phyloP scores from a whole-genome alignment of 345 rosid genomes.

The Populus euphratica region DNA sequence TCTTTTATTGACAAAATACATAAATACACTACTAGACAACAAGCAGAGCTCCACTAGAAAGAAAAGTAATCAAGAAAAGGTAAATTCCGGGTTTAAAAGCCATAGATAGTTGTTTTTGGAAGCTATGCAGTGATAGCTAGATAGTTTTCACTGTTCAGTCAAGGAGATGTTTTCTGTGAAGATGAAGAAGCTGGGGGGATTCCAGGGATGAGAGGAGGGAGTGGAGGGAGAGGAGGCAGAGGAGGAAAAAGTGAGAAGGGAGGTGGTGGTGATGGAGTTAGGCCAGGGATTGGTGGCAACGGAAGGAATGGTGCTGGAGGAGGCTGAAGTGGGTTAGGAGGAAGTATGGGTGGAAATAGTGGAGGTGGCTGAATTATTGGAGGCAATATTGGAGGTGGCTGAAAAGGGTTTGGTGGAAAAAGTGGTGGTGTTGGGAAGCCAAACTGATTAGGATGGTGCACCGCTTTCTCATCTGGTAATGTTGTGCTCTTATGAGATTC shows the following conservation, averaged over 20 bases:
- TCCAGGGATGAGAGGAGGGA: conserved; percentile 7
- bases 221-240: background rate
- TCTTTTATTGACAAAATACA: background rate
- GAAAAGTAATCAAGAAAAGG: background rate
- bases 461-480: conserved; percentile 11
- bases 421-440: conserved; percentile 17
- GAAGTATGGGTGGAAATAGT: conserved; percentile 1
- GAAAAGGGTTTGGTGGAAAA: conserved; percentile 28
- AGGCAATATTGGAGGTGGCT: conserved; percentile 18
- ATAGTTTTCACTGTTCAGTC: conserved; percentile 11
- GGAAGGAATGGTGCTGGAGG: conserved; percentile 34
- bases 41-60: background rate
- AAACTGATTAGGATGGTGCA: background rate
- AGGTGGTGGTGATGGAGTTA: conserved; percentile 41
- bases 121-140: background rate
- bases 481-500: background rate
- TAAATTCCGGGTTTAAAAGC: background rate
- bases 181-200: conserved; percentile 13
- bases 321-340: conserved; percentile 28
- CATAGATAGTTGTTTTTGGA: background rate
- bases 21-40: background rate
- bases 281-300: conserved; percentile 39
- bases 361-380: conserved; percentile 20
- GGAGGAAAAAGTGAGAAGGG: conserved; percentile 28
- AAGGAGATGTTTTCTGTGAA: conserved; percentile 19